phyloP scores from a whole-genome alignment of 192 early-diverging fungal genomes.

The Kickxella alabastrina region DNA sequence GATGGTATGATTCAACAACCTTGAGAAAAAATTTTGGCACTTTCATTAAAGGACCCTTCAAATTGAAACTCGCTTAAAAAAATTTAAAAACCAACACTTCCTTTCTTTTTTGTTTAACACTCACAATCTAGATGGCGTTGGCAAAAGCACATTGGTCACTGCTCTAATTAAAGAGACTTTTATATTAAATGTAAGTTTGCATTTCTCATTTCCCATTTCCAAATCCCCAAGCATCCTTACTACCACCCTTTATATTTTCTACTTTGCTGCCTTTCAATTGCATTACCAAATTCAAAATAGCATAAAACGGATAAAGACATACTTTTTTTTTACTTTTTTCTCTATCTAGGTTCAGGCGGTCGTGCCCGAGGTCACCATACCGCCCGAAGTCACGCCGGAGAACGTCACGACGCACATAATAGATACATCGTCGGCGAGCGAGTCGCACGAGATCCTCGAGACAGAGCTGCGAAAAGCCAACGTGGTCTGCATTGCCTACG shows the following conservation, averaged over 20 bases:
- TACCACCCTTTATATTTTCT: background rate
- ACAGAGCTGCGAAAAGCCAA: constrained; percentile 95
- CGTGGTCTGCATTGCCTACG: constrained; percentile 97
- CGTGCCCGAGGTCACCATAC: constrained; percentile 99
- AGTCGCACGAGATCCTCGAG: constrained; percentile 85
- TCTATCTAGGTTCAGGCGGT: constrained; percentile 70
- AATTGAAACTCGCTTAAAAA: background rate
- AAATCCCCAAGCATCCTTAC: background rate
- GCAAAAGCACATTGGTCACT: constrained; percentile 96
- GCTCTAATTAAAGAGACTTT: constrained; percentile 96
- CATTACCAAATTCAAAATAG: background rate
- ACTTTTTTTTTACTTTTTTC: background rate
- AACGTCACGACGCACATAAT: constrained; percentile 97
- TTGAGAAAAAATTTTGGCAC: background rate
- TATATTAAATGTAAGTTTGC: constrained; percentile 73
- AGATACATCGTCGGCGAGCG: constrained; percentile 84
- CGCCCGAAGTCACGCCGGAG: constrained; percentile 94
- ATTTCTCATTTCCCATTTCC: constrained; percentile 9
- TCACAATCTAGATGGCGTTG: constrained; percentile 77
- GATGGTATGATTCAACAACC: constrained; percentile 61
- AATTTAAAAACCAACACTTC: constrained; percentile 1
- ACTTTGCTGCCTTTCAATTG: background rate
- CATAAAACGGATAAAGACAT: background rate
- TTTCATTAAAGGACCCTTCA: background rate
- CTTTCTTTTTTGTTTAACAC: too few relatives aligned